A percentile compares a stretch with the other conserved stretches of the same genome.
These are phyloP conservation scores for Penicillium waksmanii DNA, from an alignment of 495 filamentous ascomycete species.

Conservation along the genomic window DNA sequence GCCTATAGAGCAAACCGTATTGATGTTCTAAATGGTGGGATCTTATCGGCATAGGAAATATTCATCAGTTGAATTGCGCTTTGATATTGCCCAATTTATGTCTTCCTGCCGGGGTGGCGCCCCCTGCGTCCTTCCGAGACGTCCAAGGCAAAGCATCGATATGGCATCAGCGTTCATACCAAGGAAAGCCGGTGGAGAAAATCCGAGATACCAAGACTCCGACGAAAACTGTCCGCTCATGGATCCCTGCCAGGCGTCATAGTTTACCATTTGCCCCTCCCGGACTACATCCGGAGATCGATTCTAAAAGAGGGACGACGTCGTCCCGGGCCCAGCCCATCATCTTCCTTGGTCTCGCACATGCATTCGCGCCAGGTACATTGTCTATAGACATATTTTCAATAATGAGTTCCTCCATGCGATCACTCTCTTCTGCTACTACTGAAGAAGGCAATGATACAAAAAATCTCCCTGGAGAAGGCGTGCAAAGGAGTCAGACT, in stretches of 20 bases:
- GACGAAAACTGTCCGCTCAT: constrained; percentile 5
- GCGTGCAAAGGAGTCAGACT: neutral
- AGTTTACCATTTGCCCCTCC: neutral
- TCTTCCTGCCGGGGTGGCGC: neutral
- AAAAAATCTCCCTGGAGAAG: neutral
- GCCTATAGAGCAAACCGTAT: no score
- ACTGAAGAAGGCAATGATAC: constrained; percentile 6
- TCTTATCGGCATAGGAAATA: neutral
- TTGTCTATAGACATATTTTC: neutral
- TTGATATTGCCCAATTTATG: neutral
- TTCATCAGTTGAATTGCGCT: neutral
- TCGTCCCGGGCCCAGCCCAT: neutral
- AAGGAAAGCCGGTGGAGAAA: constrained; percentile 13
- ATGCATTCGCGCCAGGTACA: neutral
- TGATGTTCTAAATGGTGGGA: neutral
- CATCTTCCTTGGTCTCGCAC: neutral
- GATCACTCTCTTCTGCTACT: constrained; percentile 11
- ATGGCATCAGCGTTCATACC: constrained; percentile 8
- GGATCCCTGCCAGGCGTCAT: constrained; percentile 16
- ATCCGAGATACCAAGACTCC: constrained; percentile 8
- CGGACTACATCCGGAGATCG: constrained; percentile 3
- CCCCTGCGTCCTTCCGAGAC: constrained; percentile 4
- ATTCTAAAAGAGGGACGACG: neutral
- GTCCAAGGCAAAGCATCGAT: neutral
- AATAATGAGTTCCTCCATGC: constrained; percentile 3